Percentiles rank a stretch among this genome's conserved stretches.
These are phyloP conservation scores for Murraya paniculata DNA, from an alignment of 345 rosid species.

Conservation along the genomic window DNA sequence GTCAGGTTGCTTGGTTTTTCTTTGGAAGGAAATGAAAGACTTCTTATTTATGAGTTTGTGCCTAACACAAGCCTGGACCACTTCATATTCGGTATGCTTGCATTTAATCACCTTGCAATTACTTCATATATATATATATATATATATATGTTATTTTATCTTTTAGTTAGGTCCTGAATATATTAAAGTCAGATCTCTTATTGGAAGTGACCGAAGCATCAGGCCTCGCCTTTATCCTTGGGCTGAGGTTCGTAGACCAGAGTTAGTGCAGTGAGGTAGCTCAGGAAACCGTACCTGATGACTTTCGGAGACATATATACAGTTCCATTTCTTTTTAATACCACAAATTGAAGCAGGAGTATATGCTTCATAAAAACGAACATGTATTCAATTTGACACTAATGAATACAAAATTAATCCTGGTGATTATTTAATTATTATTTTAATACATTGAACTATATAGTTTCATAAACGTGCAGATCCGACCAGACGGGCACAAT, in stretches of 20 bases:
- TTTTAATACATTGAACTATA: background rate
- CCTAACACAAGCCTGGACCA: slow-evolving; percentile 40
- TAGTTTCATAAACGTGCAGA: slow-evolving; percentile 8
- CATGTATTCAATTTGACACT: too few relatives aligned
- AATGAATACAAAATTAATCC: background rate
- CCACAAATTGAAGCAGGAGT: too few relatives aligned
- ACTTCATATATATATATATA: background rate
- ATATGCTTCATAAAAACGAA: too few relatives aligned
- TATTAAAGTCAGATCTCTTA: too few relatives aligned
- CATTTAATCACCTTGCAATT: background rate
- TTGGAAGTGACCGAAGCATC: too few relatives aligned
- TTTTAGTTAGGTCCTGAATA: background rate
- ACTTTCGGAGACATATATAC: too few relatives aligned
- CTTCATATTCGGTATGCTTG: slow-evolving; percentile 33
- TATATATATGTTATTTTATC: background rate
- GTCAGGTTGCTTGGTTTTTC: slow-evolving; percentile 41
- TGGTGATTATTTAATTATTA: background rate
- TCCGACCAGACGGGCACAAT: slow-evolving; percentile 8
- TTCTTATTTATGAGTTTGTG: slow-evolving; percentile 41
- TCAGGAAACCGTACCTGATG: too few relatives aligned
- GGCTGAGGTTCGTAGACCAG: too few relatives aligned
- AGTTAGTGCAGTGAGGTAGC: too few relatives aligned
- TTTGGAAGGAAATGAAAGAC: slow-evolving; percentile 34
- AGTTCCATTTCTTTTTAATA: too few relatives aligned
- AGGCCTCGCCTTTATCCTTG: too few relatives aligned